Evolutionary conservation across 805 yeast species (phyloP).

Genomic region (Wickerhamia fluorescens): DNA sequence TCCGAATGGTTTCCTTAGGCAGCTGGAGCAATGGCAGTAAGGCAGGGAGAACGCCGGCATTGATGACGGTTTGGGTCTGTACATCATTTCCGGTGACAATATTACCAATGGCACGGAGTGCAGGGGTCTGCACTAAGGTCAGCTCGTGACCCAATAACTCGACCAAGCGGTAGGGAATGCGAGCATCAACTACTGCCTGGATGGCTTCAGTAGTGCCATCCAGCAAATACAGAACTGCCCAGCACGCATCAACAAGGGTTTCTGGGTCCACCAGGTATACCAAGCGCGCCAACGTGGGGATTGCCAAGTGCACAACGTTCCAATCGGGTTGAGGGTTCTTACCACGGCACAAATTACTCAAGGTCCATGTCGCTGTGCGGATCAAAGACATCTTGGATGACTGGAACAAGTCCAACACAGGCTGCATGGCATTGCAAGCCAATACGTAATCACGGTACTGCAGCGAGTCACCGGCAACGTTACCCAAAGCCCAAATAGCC

Average conservation of each 20-base stretch:
- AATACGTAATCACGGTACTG: constrained; percentile 85
- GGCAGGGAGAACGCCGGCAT: constrained; percentile 86
- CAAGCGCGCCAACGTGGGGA: constrained; percentile 87
- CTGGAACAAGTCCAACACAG: constrained; percentile 72
- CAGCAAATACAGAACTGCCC: constrained; percentile 94
- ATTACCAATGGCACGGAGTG: constrained; percentile 94
- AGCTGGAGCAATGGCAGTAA: constrained; percentile 73
- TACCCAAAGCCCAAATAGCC: constrained; percentile 99
- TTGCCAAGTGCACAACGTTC: constrained; percentile 75
- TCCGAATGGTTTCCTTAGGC: constrained; percentile 85
- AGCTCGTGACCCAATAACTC: constrained; percentile 82
- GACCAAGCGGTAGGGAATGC: constrained; percentile 90
- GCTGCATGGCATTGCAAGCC: constrained; percentile 79
- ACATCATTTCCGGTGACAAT: constrained; percentile 95
- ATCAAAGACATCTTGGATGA: constrained; percentile 82
- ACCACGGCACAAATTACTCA: constrained; percentile 94
- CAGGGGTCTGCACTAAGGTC: constrained; percentile 90
- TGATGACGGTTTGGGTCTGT: constrained; percentile 92
- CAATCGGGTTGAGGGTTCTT: constrained; percentile 95
- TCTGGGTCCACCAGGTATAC: constrained; percentile 88
- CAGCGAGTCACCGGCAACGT: constrained; percentile 96
- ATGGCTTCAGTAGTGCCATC: constrained; percentile 92
- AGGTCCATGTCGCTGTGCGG: constrained; percentile 97
- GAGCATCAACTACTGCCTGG: constrained; percentile 93
- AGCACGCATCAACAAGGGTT: constrained; percentile 93